These are phyloP conservation scores for Kwoniella shandongensis DNA, from an alignment of 768 basidiomycete genomes.

Conservation along the genomic window DNA sequence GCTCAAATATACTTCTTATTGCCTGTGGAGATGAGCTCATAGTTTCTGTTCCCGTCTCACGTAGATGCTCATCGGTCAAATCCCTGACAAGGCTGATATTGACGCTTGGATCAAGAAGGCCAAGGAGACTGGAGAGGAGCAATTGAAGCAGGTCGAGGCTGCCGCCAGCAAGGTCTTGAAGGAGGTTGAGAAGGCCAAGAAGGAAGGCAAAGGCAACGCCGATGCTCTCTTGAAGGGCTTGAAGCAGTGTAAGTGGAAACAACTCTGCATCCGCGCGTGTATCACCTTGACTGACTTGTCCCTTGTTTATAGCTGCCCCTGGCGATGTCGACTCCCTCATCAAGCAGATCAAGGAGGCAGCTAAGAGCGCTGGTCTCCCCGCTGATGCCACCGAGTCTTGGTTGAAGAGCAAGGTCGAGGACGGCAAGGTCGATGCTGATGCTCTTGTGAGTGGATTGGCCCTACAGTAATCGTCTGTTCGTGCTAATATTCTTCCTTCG, in stretches of 20 bases:
- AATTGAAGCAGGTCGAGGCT: slow-evolving; percentile 46
- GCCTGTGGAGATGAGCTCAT: background rate
- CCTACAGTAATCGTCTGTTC: too few relatives aligned
- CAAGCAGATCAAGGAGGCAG: slow-evolving; percentile 49
- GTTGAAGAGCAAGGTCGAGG: slow-evolving; percentile 44
- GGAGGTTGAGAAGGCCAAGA: slow-evolving; percentile 45
- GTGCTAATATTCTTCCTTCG: too few relatives aligned
- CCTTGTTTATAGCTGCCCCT: slow-evolving; percentile 33
- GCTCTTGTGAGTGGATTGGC: slow-evolving; percentile 26
- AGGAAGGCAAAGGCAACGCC: slow-evolving; percentile 48
- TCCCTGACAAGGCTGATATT: slow-evolving; percentile 42
- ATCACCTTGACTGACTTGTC: background rate
- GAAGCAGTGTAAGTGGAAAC: slow-evolving; percentile 41
- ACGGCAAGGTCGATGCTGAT: slow-evolving; percentile 49
- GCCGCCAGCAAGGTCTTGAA: slow-evolving; percentile 46
- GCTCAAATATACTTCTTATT: background rate
- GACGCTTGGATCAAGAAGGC: slow-evolving; percentile 42
- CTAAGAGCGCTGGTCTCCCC: slow-evolving; percentile 51
- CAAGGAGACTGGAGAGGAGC: slow-evolving; percentile 47
- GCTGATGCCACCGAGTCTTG: slow-evolving; percentile 46
- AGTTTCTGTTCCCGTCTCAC: too few relatives aligned
- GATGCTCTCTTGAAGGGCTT: slow-evolving; percentile 48
- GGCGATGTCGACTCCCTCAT: slow-evolving; percentile 50
- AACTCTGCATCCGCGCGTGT: background rate
- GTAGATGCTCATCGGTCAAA: slow-evolving; percentile 38